Base-by-base conservation (phyloP, 495 filamentous ascomycete genomes). In the Achaetomiella virescens region DNA sequence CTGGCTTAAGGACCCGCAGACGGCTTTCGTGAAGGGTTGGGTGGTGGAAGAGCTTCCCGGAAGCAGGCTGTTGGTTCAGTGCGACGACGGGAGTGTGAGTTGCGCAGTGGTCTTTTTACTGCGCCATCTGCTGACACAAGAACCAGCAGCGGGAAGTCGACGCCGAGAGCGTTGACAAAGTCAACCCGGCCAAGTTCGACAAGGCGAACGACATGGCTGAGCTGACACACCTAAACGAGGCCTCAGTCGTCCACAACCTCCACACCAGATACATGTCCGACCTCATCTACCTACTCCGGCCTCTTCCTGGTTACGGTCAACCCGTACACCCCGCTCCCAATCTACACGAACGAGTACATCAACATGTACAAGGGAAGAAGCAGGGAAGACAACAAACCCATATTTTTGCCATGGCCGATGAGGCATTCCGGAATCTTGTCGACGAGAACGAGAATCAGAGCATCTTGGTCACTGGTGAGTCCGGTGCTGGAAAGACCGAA, bases 121-220 rank as follows among this genome's bases (percentile, higher is more conserved):
- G 49, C 10, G 44, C 61, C 43, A 56, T 11, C 21, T 20, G 48
- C 60, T 73, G 27, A 75, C 61, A 14, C 64, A 29, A 62, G 48
- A 46, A 27, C 55, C 60, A 95, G 87, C 90, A 96, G 82, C 88
- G 90, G 43, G 87, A 89, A 66, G 85, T 93, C 31, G 83, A 91
- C 60, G 71, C 80, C 20, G 90, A 96, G 59, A 85, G 81, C 54
- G 90, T 96, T 46, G 95, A 99, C 77, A 97, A 96, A 71, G 95
- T 97, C 73, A 99, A 99, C 71, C 95, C 95, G 22, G 95, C 90
- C 52, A 99, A 99, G 66, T 99, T 99, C 67, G 95, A 99, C 78
- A 97, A 93, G 70, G 92, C 93, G 7, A 88, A 96, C 73, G 95
- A 99, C 67, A 99, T 99, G 95, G 93, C 95, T 2, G 93, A 97